Percentiles rank a stretch among this genome's conserved stretches.
These are phyloP conservation scores for Eucalyptus guilfoylei DNA, from an alignment of 345 rosid genomes.

Conservation along the genomic window DNA sequence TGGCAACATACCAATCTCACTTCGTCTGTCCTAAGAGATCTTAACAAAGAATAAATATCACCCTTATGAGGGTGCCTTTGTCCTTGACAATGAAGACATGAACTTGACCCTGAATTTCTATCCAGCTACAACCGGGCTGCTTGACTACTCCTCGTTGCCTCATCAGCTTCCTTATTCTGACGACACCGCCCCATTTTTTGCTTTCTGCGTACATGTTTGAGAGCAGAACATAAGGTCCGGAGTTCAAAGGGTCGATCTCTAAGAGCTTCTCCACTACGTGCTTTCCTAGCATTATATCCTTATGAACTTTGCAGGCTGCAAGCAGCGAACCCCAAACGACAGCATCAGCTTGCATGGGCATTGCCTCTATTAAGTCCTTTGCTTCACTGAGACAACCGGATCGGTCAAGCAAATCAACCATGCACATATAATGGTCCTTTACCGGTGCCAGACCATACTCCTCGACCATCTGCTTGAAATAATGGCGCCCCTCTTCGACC, in stretches of 20 bases:
- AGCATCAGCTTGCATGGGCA: constrained; percentile 74
- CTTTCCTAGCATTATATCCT: constrained; percentile 44
- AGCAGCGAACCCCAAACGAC: constrained; percentile 84
- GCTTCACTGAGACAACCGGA: constrained; percentile 73
- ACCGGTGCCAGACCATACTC: constrained; percentile 38
- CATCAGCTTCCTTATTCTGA: constrained; percentile 46
- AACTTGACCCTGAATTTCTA: constrained; percentile 37
- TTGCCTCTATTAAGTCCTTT: constrained; percentile 50
- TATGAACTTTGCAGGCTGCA: constrained; percentile 68
- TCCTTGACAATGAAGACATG: constrained; percentile 78
- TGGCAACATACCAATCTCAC: constrained; percentile 25
- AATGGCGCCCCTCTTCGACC: constrained; percentile 45
- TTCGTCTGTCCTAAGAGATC: constrained; percentile 42
- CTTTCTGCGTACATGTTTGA: constrained; percentile 78
- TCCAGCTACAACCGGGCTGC: constrained; percentile 90
- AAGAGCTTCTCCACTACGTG: constrained; percentile 54
- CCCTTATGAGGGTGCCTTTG: constrained; percentile 36
- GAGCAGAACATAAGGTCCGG: constrained; percentile 85
- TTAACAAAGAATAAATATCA: constrained; percentile 32
- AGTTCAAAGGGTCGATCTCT: constrained; percentile 49
- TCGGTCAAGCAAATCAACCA: constrained; percentile 86
- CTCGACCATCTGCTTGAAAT: constrained; percentile 43
- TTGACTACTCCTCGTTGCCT: constrained; percentile 48
- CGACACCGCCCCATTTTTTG: constrained; percentile 55
- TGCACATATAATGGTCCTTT: constrained; percentile 72